Evolutionary conservation across 257 asterid species (phyloP), one percentile per base, ranked within the genome.

Genomic region (Fraxinus cuspidata): DNA sequence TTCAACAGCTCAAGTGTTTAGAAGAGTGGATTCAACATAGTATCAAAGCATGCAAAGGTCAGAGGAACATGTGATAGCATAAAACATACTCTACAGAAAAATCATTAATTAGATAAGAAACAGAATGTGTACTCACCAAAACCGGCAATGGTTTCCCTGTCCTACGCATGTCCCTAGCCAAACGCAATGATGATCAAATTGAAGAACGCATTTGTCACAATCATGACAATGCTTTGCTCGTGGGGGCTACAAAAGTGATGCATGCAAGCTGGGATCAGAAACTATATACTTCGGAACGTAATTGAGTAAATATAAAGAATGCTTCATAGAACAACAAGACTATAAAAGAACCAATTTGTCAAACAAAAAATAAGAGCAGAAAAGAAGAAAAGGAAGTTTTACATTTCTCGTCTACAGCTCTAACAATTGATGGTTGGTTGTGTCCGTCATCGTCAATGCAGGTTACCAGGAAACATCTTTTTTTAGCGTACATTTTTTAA

Each of bases 81-180:
- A 7, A 21, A 58, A 21, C 29, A 23, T 58, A 58, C 29, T 21
- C 28, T 11, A 23, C 31, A 29, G 74, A 79, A 80, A 44, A 64
- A 56, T 44, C 40, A 49, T 3, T 66, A 38, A 63, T 70, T 79
- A 42, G 19, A 70, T 67, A 64, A 76, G 19, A 60, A 75, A 66
- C 49, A 27, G 69, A 75, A 83, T 21, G 51, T 37, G 67, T 13
- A 80, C 97, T 84, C 77, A 96, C 99, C 98, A 96, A 84, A 93
- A 96, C 40, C 88, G 94, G 60, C 93, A 87, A 86, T 96, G 99
- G 87, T 96, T 96, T 64, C 92, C 87, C 84, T 83, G 97, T 74
- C 99, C 99, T 71, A 96, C 79, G 84, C 99, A 96, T 51, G 96
- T 87, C 76, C 99, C 99, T 68, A 96, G 97, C 98, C 99, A 96